These are phyloP conservation scores for Colletotrichum tanaceti DNA, from an alignment of 2,329 filamentous ascomycete genomes.

Conservation along the genomic window DNA sequence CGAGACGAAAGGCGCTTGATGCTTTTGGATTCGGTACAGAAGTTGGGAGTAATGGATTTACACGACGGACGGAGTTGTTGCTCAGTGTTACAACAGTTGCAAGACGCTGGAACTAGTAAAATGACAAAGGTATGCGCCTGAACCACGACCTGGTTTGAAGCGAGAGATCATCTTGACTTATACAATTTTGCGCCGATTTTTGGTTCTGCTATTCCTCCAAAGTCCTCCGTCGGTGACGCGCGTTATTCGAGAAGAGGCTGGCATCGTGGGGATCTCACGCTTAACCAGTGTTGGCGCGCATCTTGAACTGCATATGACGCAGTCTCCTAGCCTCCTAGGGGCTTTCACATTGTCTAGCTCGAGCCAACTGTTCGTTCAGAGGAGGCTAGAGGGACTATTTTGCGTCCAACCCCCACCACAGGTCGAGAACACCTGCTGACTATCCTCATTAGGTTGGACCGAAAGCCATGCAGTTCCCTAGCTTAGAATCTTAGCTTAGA, in stretches of 20 bases:
- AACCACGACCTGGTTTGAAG: neutral
- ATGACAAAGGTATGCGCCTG: neutral
- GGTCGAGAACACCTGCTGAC: neutral
- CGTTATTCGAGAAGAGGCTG: neutral
- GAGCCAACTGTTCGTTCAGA: neutral
- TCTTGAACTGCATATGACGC: neutral
- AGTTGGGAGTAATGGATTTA: rapidly evolving
- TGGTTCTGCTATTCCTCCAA: neutral
- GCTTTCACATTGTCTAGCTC: neutral
- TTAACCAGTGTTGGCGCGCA: neutral
- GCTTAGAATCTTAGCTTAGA: neutral
- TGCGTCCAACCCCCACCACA: neutral
- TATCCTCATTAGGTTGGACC: neutral
- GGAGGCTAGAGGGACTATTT: neutral
- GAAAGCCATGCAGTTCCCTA: neutral
- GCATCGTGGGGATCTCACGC: neutral
- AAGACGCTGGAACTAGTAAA: neutral
- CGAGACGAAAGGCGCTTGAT: neutral
- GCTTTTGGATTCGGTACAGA: neutral
- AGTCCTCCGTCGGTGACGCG: neutral
- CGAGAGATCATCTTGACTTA: neutral
- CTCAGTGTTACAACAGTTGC: neutral
- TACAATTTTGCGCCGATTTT: neutral
- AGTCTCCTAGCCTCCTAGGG: neutral
- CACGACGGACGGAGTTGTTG: rapidly evolving